Percentiles rank a stretch among this genome's conserved stretches.
phyloP scores from a whole-genome alignment of 176 grass and related monocot genomes.

The Hyparrhenia diplandra region DNA sequence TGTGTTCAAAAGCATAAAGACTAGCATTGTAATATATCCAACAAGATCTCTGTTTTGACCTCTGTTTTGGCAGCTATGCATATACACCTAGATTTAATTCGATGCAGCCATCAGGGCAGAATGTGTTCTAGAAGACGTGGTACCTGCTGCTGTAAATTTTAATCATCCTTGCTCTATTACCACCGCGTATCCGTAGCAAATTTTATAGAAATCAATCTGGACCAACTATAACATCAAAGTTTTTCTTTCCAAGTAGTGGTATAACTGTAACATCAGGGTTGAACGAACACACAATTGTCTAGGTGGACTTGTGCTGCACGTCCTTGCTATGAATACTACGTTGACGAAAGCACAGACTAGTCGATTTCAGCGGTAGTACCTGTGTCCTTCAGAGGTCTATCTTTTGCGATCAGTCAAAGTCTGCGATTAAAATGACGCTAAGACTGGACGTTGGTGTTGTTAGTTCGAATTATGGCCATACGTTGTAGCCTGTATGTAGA shows the following conservation, averaged over 20 bases:
- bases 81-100: background rate
- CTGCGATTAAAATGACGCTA: constrained; percentile 12
- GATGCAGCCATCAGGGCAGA: background rate
- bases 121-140: background rate
- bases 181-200: background rate
- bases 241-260: background rate
- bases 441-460: background rate
- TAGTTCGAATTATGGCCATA: background rate
- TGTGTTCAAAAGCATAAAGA: background rate
- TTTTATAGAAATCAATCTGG: background rate
- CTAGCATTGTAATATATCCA: background rate
- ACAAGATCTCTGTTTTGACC: constrained; percentile 29
- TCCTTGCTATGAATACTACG: background rate
- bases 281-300: background rate
- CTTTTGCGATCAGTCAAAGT: background rate
- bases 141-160: background rate
- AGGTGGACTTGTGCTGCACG: background rate
- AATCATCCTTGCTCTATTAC: background rate
- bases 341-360: background rate
- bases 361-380: background rate
- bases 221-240: background rate
- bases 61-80: constrained; percentile 4
- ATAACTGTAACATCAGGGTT: background rate
- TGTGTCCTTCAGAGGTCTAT: background rate
- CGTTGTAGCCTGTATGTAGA: too few species aligned